phyloP scores from a whole-genome alignment of 208 protist genomes.

The Trypanosoma avium region DNA sequence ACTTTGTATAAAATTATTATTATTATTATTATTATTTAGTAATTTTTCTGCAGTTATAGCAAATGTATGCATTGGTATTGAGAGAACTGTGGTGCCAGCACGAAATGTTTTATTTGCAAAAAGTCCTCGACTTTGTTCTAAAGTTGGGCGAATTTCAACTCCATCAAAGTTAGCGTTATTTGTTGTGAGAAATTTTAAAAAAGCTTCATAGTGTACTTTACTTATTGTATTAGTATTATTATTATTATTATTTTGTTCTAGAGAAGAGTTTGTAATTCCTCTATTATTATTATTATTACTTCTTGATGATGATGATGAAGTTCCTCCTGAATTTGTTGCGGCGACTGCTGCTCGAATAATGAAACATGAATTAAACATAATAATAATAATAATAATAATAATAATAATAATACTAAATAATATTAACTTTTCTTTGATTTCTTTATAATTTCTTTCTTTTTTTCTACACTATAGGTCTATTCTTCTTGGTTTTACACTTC shows the following conservation, averaged over 20 bases:
- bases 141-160: conserved; percentile 38
- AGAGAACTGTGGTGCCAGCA: conserved; percentile 62
- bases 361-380: conserved; percentile 1
- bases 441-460: background rate
- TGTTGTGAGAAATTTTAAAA: conserved; percentile 14
- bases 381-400: too few species aligned
- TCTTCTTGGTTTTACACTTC: background rate
- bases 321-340: background rate
- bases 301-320: too few species aligned
- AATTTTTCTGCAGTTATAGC: conserved; percentile 47
- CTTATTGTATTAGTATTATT: background rate
- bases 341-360: background rate
- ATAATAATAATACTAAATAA: too few species aligned
- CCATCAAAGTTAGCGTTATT: conserved; percentile 41
- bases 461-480: background rate
- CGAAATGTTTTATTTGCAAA: conserved; percentile 43
- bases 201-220: background rate
- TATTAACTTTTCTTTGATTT: background rate
- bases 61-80: conserved; percentile 46
- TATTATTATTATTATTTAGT: too few species aligned
- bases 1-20: conserved; percentile 25
- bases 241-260: background rate
- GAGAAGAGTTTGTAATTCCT: too few species aligned
- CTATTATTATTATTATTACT: too few species aligned
- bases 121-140: conserved; percentile 50